These are phyloP conservation scores for Colletotrichum chrysophilum DNA, from an alignment of 2,329 filamentous ascomycete genomes.

Conservation along the genomic window DNA sequence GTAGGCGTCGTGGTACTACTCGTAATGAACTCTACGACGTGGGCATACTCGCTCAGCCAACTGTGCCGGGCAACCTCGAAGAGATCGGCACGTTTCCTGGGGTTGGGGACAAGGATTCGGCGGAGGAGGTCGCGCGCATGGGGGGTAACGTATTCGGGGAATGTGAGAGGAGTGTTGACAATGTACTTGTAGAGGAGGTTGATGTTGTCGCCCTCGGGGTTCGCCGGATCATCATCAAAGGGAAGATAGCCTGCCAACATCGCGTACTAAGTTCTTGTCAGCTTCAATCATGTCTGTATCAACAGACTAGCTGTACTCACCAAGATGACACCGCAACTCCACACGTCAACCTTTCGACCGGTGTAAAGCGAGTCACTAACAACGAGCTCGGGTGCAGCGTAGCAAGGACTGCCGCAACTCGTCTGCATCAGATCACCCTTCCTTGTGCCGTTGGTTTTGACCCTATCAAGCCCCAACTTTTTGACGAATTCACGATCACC, in stretches of 20 bases:
- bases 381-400: constrained; percentile 94
- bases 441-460: constrained; percentile 75
- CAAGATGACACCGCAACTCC: constrained; percentile 98
- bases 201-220: constrained; percentile 98
- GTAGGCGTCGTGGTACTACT: constrained; percentile 88
- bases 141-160: constrained; percentile 98
- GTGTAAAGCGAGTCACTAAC: constrained; percentile 98
- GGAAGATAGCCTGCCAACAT: constrained; percentile 98
- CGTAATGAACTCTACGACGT: constrained; percentile 95
- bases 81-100: constrained; percentile 90
- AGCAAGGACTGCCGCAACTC: constrained; percentile 97
- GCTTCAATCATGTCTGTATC: neutral
- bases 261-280: constrained; percentile 72
- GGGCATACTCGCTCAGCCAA: constrained; percentile 97
- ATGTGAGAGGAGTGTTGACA: constrained; percentile 93
- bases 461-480: constrained; percentile 80
- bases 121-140: constrained; percentile 92
- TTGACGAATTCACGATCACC: constrained; percentile 89
- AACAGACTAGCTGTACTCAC: constrained; percentile 59
- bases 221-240: constrained; percentile 97
- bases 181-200: constrained; percentile 99
- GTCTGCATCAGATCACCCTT: constrained; percentile 98
- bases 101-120: constrained; percentile 93
- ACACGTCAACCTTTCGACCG: constrained; percentile 96
- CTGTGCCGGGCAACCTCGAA: constrained; percentile 98